Evolutionary conservation across 2,329 filamentous ascomycete species (phyloP).

Genomic region (Colletotrichum tamarilloi): DNA sequence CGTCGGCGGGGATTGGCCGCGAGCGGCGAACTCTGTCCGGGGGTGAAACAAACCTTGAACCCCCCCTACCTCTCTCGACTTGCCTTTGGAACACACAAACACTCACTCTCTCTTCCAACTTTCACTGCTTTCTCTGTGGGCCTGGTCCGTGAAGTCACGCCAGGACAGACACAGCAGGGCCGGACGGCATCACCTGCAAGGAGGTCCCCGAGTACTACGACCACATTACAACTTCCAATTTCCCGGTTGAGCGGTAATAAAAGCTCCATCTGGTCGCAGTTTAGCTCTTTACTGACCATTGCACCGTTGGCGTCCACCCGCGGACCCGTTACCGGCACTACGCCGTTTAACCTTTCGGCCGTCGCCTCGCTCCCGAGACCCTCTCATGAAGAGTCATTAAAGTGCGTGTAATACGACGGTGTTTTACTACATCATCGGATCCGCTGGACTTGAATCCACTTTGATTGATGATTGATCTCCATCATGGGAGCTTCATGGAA

Average conservation of each 20-base stretch:
- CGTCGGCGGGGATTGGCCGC: conserved; percentile 11
- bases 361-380: neutral
- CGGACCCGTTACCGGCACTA: conserved; percentile 1
- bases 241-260: neutral
- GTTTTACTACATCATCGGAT: neutral
- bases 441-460: neutral
- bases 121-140: neutral
- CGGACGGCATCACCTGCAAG: neutral
- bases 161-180: neutral
- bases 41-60: conserved; percentile 34
- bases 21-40: conserved; percentile 25
- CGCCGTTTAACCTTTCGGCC: neutral
- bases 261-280: neutral
- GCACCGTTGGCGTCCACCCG: neutral
- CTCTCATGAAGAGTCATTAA: neutral
- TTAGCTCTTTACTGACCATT: neutral
- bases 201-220: conserved; percentile 6
- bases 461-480: neutral
- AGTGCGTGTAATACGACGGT: neutral
- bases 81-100: neutral
- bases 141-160: conserved; percentile 14
- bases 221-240: neutral
- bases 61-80: neutral
- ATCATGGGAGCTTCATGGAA: neutral
- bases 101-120: neutral